These are phyloP conservation scores for Eurotiales sp. DNA, from an alignment of 2,329 filamentous ascomycete species.

Conservation along the genomic window DNA sequence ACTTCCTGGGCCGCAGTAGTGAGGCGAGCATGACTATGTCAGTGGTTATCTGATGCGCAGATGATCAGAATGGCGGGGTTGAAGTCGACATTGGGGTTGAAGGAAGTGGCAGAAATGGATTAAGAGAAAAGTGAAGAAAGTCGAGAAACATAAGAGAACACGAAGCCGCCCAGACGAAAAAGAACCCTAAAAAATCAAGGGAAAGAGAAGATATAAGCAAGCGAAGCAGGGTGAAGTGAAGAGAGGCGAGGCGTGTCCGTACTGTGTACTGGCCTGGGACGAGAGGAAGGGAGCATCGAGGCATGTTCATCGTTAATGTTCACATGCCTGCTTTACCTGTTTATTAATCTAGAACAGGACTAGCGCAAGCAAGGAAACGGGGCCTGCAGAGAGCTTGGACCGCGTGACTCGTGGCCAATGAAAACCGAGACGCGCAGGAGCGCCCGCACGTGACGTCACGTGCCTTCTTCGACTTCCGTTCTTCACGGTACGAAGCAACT, in stretches of 20 bases:
- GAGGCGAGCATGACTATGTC: constrained; percentile 26
- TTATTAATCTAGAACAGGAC: not conserved
- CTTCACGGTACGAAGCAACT: too few relatives aligned
- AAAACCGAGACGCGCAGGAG: too few relatives aligned
- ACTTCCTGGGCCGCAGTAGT: constrained; percentile 29
- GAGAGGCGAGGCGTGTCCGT: too few relatives aligned
- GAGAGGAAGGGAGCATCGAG: not conserved
- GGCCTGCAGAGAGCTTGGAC: constrained; percentile 9
- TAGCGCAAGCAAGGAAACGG: not conserved
- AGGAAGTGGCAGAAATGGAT: not conserved
- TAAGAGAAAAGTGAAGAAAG: not conserved
- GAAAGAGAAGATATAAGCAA: not conserved
- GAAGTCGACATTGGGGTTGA: not conserved
- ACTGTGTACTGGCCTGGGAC: too few relatives aligned
- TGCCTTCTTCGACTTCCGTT: too few relatives aligned
- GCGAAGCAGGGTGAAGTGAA: too few relatives aligned
- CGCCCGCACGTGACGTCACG: too few relatives aligned
- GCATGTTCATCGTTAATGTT: not conserved
- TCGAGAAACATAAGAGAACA: constrained; percentile 5
- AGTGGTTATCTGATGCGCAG: not conserved
- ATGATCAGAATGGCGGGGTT: too few relatives aligned
- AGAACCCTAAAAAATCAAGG: not conserved
- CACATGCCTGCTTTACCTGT: too few relatives aligned
- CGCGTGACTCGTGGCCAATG: not conserved
- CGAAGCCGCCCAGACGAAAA: constrained; percentile 3